These are phyloP conservation scores for Gardenia jasminoides DNA, from an alignment of 257 asterid genomes.

Conservation along the genomic window DNA sequence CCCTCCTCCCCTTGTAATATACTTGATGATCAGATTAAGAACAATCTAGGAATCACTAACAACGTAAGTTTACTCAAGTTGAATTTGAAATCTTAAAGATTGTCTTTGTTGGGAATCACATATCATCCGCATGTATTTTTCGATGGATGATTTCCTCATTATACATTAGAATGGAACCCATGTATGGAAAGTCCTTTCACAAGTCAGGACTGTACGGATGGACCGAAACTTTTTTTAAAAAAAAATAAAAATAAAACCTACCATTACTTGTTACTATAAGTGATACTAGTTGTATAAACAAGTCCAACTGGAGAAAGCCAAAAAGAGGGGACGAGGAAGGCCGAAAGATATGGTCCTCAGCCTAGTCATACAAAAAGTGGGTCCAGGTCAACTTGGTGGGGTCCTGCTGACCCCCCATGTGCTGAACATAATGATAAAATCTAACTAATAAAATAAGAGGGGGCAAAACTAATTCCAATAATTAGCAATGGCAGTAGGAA, in stretches of 20 bases:
- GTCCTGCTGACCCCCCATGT: slow-evolving; percentile 33
- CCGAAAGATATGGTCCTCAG: slow-evolving; percentile 13
- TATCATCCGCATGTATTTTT: background rate
- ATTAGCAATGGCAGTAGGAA: slow-evolving; percentile 9
- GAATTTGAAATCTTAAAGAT: too few species aligned
- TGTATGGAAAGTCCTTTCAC: slow-evolving; percentile 22
- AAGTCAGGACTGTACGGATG: slow-evolving; percentile 24
- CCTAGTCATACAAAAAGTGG: slow-evolving; percentile 37
- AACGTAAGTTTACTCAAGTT: too few species aligned
- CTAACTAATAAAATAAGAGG: background rate
- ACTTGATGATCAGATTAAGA: too few species aligned
- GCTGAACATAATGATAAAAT: slow-evolving; percentile 26
- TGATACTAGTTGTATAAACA: too few species aligned
- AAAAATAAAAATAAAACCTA: too few species aligned
- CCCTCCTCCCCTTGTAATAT: too few species aligned
- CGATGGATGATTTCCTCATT: background rate
- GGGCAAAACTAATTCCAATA: background rate
- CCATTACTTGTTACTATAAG: too few species aligned
- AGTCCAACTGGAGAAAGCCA: too few species aligned
- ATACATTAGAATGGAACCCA: background rate
- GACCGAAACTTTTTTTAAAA: too few species aligned
- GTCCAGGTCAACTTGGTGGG: slow-evolving; percentile 29
- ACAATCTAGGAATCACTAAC: too few species aligned
- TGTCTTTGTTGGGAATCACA: too few species aligned
- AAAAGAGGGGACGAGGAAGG: background rate